phyloP scores from a whole-genome alignment of 495 filamentous ascomycete species.

The Aspergillus biplanus region DNA sequence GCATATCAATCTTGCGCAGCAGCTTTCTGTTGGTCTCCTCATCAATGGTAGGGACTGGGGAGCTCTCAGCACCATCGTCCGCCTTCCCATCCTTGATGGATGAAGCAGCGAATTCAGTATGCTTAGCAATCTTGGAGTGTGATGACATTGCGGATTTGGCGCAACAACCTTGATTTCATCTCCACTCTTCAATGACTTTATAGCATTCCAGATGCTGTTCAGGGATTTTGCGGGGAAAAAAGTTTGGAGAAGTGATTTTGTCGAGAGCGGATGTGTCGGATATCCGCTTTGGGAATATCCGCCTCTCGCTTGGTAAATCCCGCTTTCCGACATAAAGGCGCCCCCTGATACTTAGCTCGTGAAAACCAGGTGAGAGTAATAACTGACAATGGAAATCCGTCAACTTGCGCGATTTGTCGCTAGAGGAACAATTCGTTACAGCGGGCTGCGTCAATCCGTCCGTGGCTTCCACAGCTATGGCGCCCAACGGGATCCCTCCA shows the following conservation, averaged over 20 bases:
- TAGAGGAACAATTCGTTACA: neutral
- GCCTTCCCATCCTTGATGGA: neutral
- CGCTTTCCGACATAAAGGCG: neutral
- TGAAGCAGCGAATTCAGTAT: neutral
- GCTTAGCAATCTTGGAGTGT: neutral
- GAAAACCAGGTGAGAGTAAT: neutral
- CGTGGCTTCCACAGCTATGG: neutral
- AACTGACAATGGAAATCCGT: neutral
- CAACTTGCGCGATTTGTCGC: neutral
- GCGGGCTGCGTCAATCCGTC: neutral
- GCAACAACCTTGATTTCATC: neutral
- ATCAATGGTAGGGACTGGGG: slow-evolving; percentile 8
- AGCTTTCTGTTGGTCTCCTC: slow-evolving; percentile 19
- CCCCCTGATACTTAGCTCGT: neutral
- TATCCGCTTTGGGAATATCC: slow-evolving; percentile 4
- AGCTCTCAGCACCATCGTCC: neutral
- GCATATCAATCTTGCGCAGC: slow-evolving; percentile 20
- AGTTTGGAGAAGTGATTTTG: neutral
- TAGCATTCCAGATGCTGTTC: neutral
- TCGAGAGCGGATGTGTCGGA: slow-evolving; percentile 2
- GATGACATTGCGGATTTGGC: slow-evolving; percentile 4
- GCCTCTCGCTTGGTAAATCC: neutral
- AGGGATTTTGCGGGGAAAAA: neutral
- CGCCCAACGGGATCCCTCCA: neutral
- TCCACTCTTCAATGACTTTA: neutral